A percentile compares a stretch with the other conserved stretches of the same genome.
Evolutionary conservation across 495 filamentous ascomycete genomes (phyloP).

Genomic region (Hypoxylon crocopeplum): DNA sequence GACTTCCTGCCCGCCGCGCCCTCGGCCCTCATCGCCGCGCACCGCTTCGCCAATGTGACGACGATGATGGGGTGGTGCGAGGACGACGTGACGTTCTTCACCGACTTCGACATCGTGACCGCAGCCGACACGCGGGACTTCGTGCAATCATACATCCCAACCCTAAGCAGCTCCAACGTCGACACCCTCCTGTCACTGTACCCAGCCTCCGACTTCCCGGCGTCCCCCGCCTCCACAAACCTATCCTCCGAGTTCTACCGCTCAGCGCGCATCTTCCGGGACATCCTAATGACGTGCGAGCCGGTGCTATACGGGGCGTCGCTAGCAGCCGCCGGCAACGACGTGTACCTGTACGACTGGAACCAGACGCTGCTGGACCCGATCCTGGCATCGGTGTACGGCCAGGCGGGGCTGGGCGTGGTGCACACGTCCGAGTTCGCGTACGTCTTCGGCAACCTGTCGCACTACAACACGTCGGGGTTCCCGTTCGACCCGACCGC

Average conservation of each 20-base stretch:
- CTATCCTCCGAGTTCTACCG: slow-evolving; percentile 52
- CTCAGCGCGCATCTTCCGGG: slow-evolving; percentile 52
- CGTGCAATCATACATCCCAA: slow-evolving; percentile 60
- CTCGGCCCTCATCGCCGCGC: slow-evolving; percentile 44
- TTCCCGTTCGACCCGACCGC: slow-evolving; percentile 27
- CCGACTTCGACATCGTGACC: slow-evolving; percentile 43
- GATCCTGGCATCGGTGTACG: slow-evolving; percentile 38
- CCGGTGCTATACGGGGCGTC: slow-evolving; percentile 47
- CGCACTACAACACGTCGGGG: slow-evolving; percentile 25
- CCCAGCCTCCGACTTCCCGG: slow-evolving; percentile 46
- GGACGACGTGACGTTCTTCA: slow-evolving; percentile 34
- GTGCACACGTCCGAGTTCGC: slow-evolving; percentile 55
- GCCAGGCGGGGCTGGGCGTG: slow-evolving; percentile 44
- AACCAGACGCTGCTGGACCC: slow-evolving; percentile 53
- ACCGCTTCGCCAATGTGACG: slow-evolving; percentile 44
- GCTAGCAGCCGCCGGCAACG: slow-evolving; percentile 40
- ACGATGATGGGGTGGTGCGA: slow-evolving; percentile 44
- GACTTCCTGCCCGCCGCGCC: slow-evolving; percentile 50
- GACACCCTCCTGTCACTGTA: slow-evolving; percentile 44
- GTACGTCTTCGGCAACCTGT: slow-evolving; percentile 50
- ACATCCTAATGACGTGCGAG: slow-evolving; percentile 56
- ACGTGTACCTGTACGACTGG: slow-evolving; percentile 49
- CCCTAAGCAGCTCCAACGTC: slow-evolving; percentile 42
- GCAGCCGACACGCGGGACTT: slow-evolving; percentile 57
- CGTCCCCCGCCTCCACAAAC: slow-evolving; percentile 32